Evolutionary conservation across 129 eudicot genomes (phyloP), one percentile per base, ranked within the genome.

Genomic region (Centella asiatica): DNA sequence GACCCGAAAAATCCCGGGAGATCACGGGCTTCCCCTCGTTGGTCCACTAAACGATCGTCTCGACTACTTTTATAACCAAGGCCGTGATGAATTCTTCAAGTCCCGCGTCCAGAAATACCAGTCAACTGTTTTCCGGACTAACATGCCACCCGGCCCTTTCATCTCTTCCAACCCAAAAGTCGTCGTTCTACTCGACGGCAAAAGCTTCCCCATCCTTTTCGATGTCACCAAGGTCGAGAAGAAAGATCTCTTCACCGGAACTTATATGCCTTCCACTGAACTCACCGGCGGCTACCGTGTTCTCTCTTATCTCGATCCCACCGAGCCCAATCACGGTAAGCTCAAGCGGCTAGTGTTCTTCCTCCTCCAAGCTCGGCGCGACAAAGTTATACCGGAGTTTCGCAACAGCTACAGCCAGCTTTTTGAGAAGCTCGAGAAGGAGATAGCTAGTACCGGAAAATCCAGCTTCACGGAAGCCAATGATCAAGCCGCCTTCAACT

Each of bases 71-170:
- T 88, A 88, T 73, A 76, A 78, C 42, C 65, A 86, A 64, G 95
- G 95, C 1, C 64, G 82, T 10, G 93, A 90, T 2, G 95, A 90
- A 6, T 90, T 39, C 58, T 86, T 90, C 72, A 86, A 79, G 34
- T 81, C 97, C 0, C 62, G 95, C 7, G 48, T 81, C 2, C 81
- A 86, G 6, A 90, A 86, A 22, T 57, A 65, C 33, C 79, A 79
- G 52, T 86, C 97, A 31, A 90, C 97, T 26, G 85, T 90, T n/a
- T 90, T 80, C 67, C 68, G 95, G 1, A 65, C 88, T 20, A 90
- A 87, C 74, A 86, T 90, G 97, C 97, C 95, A 22, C 97, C 97
- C 2, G 97, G 97, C 2, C 94, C 95, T 0, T 60, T 74, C 8
- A 90, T 90, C 26, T 39, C 95, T 19, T 57, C 62, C 61, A 78